These are phyloP conservation scores for Fagopyrum esculentum DNA, from an alignment of 148 eudicot genomes.

Conservation along the genomic window DNA sequence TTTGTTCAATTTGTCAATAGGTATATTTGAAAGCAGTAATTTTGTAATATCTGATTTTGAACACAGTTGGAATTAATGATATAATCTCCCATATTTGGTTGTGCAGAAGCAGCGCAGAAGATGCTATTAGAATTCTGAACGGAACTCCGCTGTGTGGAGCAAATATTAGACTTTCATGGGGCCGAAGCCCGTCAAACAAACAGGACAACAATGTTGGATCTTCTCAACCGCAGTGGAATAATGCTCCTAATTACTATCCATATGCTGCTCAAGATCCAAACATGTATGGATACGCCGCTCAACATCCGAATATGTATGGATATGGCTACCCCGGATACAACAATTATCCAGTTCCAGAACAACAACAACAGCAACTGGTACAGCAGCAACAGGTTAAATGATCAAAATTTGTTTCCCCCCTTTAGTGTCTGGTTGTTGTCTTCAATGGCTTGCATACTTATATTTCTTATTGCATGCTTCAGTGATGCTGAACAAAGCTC, in stretches of 20 bases:
- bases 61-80: not conserved
- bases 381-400: conserved; percentile 39
- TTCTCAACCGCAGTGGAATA: conserved; percentile 62
- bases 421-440: not conserved
- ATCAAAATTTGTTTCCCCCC: not conserved
- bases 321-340: conserved; percentile 81
- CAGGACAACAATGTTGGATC: conserved; percentile 18
- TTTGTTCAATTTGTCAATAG: conserved; percentile 92
- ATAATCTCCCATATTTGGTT: not conserved
- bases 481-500: conserved; percentile 2
- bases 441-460: not conserved
- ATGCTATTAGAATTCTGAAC: conserved; percentile 56
- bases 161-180: conserved; percentile 91
- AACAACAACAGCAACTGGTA: conserved; percentile 46
- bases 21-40: conserved; percentile 23
- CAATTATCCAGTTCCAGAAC: conserved; percentile 58
- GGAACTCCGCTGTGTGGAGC: conserved; percentile 82
- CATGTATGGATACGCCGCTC: conserved; percentile 56
- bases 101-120: conserved; percentile 78
- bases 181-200: conserved; percentile 83
- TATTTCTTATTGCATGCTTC: not conserved
- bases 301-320: conserved; percentile 77
- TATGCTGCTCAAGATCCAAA: conserved; percentile 73
- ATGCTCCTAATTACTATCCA: conserved; percentile 52
- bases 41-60: not conserved